A percentile compares a stretch with the other conserved stretches of the same genome.
Conservation (phyloP, 2,329 filamentous ascomycete species). For the Aspergillus sp. region DNA sequence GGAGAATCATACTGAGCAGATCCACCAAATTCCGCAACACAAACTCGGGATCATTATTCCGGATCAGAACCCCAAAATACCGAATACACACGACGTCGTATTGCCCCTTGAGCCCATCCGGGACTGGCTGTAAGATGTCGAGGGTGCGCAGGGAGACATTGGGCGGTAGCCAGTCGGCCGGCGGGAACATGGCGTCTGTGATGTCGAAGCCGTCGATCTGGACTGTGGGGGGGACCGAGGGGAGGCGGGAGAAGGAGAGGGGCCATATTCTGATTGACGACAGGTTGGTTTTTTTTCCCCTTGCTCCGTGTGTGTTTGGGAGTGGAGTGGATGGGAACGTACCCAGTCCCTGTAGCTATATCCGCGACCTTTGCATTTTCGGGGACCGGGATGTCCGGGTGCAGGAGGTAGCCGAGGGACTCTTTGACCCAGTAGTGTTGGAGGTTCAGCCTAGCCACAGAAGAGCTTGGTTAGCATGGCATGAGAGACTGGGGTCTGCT, state of each 20-base stretch:
- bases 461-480: not conserved
- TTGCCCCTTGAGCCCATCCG: not conserved
- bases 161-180: not conserved
- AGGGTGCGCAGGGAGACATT: not conserved
- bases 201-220: conserved; percentile 12
- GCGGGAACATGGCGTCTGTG: conserved; percentile 5
- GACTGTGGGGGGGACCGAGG: not conserved
- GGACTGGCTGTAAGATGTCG: not conserved
- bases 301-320: not conserved
- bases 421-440: conserved; percentile 8
- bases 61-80: not conserved
- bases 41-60: not conserved
- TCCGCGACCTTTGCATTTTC: not conserved
- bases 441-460: not conserved
- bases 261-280: not conserved
- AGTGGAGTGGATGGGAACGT: not conserved
- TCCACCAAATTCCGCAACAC: not conserved
- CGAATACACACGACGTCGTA: conserved; percentile 3
- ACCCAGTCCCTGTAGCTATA: conserved; percentile 1
- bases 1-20: not conserved
- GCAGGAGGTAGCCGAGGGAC: not conserved
- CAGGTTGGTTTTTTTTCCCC: not conserved
- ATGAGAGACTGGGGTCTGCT: too few relatives aligned
- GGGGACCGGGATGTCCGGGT: not conserved
- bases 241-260: not conserved